Percentiles rank a stretch among this genome's conserved stretches.
phyloP scores from a whole-genome alignment of 1,284 basidiomycete species.

The Ustilago lituana region DNA sequence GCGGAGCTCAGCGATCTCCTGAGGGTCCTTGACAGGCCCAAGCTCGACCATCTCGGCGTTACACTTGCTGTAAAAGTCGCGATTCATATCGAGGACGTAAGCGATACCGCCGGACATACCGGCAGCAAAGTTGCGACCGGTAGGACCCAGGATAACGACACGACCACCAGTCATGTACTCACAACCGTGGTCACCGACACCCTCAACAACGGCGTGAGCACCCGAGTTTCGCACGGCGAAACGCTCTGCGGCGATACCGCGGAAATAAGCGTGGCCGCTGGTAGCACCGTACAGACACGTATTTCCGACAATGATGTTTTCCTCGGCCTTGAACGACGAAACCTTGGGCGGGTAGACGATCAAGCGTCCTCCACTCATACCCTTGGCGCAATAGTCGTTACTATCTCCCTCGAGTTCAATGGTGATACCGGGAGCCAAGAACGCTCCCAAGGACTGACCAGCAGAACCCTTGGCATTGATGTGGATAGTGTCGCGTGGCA shows the following conservation, averaged over 20 bases:
- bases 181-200: conserved; percentile 58
- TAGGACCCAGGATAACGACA: conserved; percentile 56
- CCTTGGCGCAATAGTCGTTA: conserved; percentile 63
- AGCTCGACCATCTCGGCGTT: conserved; percentile 65
- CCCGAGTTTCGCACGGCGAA: conserved; percentile 66
- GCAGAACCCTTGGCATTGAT: conserved; percentile 64
- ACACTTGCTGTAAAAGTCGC: conserved; percentile 60
- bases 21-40: conserved; percentile 59
- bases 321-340: conserved; percentile 64
- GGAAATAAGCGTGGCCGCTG: conserved; percentile 59
- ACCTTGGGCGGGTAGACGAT: conserved; percentile 64
- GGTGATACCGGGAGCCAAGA: conserved; percentile 63
- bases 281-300: conserved; percentile 56
- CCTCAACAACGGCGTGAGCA: conserved; percentile 63
- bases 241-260: conserved; percentile 62
- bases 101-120: conserved; percentile 64
- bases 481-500: conserved; percentile 64
- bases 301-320: conserved; percentile 63
- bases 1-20: conserved; percentile 65
- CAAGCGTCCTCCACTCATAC: conserved; percentile 57
- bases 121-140: conserved; percentile 59
- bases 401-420: conserved; percentile 63
- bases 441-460: conserved; percentile 63
- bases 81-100: conserved; percentile 64
- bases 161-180: conserved; percentile 64